Conservation (phyloP, 2,329 filamentous ascomycete genomes). For the Microcyclospora tardicrescens region DNA sequence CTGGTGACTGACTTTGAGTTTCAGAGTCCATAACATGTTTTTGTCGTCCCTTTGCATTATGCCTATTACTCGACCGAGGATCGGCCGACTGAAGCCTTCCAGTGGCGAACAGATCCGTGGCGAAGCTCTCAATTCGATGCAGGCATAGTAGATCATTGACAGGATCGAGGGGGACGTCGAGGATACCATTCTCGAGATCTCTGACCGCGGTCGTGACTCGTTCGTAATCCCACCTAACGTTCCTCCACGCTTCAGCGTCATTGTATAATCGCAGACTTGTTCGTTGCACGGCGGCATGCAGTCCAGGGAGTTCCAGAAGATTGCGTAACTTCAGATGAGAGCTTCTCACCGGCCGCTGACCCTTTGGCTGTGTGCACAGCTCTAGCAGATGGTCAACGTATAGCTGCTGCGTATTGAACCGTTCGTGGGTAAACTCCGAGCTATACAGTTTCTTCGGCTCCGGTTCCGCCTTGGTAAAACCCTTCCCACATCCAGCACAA, state of each 20-base stretch:
- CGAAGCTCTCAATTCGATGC: conserved; percentile 1
- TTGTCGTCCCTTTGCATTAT: too few relatives aligned
- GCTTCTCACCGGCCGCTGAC: not conserved
- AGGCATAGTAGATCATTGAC: not conserved
- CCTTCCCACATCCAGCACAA: conserved; percentile 2
- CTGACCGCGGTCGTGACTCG: conserved; percentile 3
- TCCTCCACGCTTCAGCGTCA: conserved; percentile 1
- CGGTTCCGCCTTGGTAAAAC: conserved; percentile 2
- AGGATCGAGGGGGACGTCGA: not conserved
- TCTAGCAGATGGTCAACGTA: conserved; percentile 7
- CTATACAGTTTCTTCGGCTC: conserved; percentile 5
- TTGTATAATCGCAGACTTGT: conserved; percentile 2
- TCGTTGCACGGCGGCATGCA: not conserved
- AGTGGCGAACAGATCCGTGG: conserved; percentile 2
- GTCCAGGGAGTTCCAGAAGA: conserved; percentile 2
- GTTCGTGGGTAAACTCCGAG: conserved; percentile 4
- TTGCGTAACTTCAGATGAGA: not conserved
- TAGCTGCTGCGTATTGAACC: conserved; percentile 4
- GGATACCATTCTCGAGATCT: conserved; percentile 4
- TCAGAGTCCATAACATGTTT: too few relatives aligned
- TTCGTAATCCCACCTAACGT: conserved; percentile 5
- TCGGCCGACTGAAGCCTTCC: too few relatives aligned
- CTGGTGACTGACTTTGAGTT: too few relatives aligned
- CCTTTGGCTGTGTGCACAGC: conserved; percentile 1
- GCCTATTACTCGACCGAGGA: too few relatives aligned